Conservation (phyloP, 2,329 filamentous ascomycete species). For the Fusarium metavorans region DNA sequence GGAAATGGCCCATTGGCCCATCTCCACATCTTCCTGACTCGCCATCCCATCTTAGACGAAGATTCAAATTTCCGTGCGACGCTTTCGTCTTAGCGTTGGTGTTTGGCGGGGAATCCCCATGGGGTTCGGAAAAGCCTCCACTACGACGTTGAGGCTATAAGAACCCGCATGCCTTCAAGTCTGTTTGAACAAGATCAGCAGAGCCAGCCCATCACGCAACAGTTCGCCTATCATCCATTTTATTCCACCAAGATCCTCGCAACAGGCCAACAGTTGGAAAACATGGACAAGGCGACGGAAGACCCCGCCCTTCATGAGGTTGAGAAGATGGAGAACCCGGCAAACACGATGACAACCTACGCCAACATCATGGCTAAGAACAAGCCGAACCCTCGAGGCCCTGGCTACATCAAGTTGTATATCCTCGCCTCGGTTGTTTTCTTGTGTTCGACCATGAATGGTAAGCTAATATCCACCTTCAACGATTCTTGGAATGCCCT, state of each 20-base stretch:
- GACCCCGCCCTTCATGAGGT: conserved; percentile 7
- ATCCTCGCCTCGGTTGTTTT: conserved; percentile 35
- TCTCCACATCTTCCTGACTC: not conserved
- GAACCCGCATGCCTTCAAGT: not conserved
- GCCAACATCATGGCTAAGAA: conserved; percentile 22
- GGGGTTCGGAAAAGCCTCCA: conserved; percentile 2
- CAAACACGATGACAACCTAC: conserved; percentile 9
- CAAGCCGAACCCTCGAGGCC: conserved; percentile 24
- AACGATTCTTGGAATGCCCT: too few species aligned
- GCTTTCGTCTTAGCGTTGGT: conserved; percentile 5
- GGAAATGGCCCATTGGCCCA: not conserved
- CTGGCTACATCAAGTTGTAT: conserved; percentile 25
- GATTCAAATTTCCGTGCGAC: conserved; percentile 12
- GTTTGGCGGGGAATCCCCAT: conserved; percentile 2
- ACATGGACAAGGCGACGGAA: conserved; percentile 16
- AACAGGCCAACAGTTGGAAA: not conserved
- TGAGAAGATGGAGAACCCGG: conserved; percentile 5
- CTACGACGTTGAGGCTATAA: not conserved
- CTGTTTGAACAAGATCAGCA: not conserved
- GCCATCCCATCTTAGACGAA: conserved; percentile 3
- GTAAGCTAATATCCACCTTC: conserved; percentile 30
- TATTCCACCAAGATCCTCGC: not conserved
- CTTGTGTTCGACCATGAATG: conserved; percentile 56
- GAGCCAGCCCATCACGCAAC: not conserved
- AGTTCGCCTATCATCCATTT: not conserved